phyloP scores from a whole-genome alignment of 177 flowering plant species.

The Vitis hybrid region DNA sequence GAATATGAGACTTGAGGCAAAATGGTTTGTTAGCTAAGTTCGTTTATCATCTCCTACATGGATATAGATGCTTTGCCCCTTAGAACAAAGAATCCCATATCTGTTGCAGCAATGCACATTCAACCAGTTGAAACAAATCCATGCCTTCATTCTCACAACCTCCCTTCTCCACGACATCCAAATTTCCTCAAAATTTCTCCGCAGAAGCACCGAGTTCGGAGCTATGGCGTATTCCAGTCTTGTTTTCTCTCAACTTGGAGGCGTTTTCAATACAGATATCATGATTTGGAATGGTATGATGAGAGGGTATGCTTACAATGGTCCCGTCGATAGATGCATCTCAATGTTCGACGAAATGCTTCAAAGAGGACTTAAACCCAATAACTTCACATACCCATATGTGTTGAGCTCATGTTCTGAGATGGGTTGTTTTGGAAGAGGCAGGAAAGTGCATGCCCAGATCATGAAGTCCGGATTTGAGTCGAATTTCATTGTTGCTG shows the following conservation, averaged over 20 bases:
- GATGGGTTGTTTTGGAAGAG: constrained; percentile 24
- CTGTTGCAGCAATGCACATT: constrained; percentile 34
- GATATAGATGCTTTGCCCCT: constrained; percentile 15
- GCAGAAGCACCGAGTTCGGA: constrained; percentile 47
- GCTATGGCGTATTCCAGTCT: constrained; percentile 36
- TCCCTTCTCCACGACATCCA: constrained; percentile 21
- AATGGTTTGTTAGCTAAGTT: no score
- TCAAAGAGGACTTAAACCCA: constrained; percentile 36
- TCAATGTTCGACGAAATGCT: constrained; percentile 40
- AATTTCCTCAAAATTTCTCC: constrained; percentile 35
- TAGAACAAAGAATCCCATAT: constrained; percentile 16
- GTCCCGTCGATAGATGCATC: constrained; percentile 33
- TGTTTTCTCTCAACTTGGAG: constrained; percentile 30
- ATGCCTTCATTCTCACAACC: constrained; percentile 33
- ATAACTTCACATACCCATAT: constrained; percentile 46
- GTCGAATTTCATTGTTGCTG: constrained; percentile 16
- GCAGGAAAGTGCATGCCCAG: constrained; percentile 36
- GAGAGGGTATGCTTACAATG: constrained; percentile 47
- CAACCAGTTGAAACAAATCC: constrained; percentile 45
- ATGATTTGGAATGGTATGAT: constrained; percentile 48
- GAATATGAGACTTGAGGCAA: no score
- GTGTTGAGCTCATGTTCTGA: constrained; percentile 32
- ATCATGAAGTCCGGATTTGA: constrained; percentile 38
- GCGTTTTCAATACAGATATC: constrained; percentile 12
- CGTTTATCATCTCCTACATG: not conserved